phyloP scores from a whole-genome alignment of 2,329 filamentous ascomycete genomes.

The Fusarium sp. region DNA sequence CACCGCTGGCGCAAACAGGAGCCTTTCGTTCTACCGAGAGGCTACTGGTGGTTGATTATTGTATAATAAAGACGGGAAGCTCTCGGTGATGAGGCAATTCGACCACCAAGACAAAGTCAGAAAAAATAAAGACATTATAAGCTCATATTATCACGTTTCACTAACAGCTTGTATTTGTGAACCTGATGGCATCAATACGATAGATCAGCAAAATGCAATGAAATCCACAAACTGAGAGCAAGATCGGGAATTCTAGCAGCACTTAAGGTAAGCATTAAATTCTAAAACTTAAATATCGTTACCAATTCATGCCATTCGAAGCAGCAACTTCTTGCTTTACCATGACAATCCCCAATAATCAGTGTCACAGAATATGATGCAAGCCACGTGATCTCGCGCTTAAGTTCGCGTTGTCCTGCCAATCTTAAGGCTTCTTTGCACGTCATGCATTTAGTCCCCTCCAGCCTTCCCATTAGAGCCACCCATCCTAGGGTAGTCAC shows the following conservation, averaged over 20 bases:
- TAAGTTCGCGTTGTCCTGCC: constrained; percentile 65
- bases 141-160: background rate
- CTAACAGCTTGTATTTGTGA: background rate
- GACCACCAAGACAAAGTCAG: background rate
- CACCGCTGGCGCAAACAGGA: constrained; percentile 78
- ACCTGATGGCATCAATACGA: background rate
- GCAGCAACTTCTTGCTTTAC: background rate
- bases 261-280: background rate
- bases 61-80: background rate
- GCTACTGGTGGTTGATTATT: constrained; percentile 58
- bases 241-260: background rate
- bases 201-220: background rate
- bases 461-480: background rate
- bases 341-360: background rate
- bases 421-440: constrained; percentile 45
- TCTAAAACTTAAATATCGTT: background rate
- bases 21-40: constrained; percentile 84
- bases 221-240: background rate
- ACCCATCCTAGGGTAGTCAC: constrained; percentile 10
- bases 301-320: background rate
- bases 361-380: background rate
- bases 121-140: background rate
- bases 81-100: background rate
- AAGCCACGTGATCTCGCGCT: constrained; percentile 59
- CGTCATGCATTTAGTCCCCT: constrained; percentile 28